Evolutionary conservation across 2,329 filamentous ascomycete species (phyloP), one percentile per base, ranked within the genome.

Genomic region (Metarhizium sp.): DNA sequence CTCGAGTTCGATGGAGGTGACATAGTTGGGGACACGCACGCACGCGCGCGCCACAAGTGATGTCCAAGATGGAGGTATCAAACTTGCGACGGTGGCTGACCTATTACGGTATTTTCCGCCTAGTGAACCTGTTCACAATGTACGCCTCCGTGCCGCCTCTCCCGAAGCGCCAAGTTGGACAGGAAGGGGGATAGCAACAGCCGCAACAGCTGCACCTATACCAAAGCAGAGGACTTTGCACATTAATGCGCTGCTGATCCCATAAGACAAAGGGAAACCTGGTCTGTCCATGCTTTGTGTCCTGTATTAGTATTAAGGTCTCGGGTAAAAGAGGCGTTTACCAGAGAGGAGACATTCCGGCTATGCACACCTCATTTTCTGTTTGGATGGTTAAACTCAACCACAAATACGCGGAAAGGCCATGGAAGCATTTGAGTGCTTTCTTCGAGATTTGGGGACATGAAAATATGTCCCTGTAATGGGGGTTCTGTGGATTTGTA

Each of bases 121-220:
- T 45, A 14, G 16, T 48, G 20, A 36, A 34, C 32, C 43, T 53
- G 46, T 49, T 45, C 25, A 55, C 51, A 50, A 53, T 36, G 42
- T 51, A 46, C 52, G 55, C 55, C 52, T 46, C 51, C 29, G 52
- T 48, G 55, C 55, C 51, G 55, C 55, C 55, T 54, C 55, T 54
- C 48, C 52, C 51, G 55, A 8, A 16, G 38, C 38, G 45, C 50
- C 36, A 55, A 45, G 42, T 45, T 45, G 7, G n/a, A 20, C 32
- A 25, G 45, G 50, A 47, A 30, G 16, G 20, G 32, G 40, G 16
- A 30, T n/a, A 40, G 32, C 36, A 10, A 48, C 45, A 48, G 13
- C 20, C 43, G n/a, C 20, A 25, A 6, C 10, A 30, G 20, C 45
- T 16, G 25, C 25, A 29, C 20, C 2, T 14, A 6, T 13, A 13